Evolutionary conservation across 495 filamentous ascomycete genomes (phyloP).

Genomic region (Lophiotrema nucula): DNA sequence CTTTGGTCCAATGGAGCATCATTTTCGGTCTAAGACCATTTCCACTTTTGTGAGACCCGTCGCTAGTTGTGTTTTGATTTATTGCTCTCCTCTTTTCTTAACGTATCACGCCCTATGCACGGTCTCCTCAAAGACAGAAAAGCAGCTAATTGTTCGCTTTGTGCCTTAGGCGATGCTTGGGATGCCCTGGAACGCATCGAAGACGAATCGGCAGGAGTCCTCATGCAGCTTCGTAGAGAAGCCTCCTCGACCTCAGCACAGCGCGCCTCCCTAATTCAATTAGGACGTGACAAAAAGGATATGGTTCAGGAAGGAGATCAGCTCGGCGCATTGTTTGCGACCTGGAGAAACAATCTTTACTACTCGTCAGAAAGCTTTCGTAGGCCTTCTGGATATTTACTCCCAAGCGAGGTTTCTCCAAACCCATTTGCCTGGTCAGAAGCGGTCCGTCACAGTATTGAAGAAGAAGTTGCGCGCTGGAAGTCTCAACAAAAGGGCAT

Average conservation of each 20-base stretch:
- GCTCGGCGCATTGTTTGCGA: background rate
- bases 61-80: too few species aligned
- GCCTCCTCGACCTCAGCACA: background rate
- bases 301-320: background rate
- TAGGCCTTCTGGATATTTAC: too few species aligned
- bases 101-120: too few species aligned
- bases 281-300: background rate
- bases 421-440: conserved; percentile 15
- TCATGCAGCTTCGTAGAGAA: conserved; percentile 8
- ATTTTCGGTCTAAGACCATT: too few species aligned
- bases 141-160: too few species aligned
- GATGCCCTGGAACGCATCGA: conserved; percentile 1
- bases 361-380: background rate
- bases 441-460: background rate
- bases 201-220: background rate
- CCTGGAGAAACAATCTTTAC: conserved; percentile 3
- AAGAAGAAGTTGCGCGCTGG: conserved; percentile 10
- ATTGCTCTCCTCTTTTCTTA: too few species aligned
- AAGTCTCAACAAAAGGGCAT: conserved; percentile 5
- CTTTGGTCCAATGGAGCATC: background rate
- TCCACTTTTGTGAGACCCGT: too few species aligned
- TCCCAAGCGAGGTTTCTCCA: background rate
- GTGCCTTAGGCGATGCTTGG: too few species aligned
- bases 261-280: background rate
- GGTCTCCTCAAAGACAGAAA: too few species aligned